A percentile compares a stretch with the other conserved stretches of the same genome.
These are phyloP conservation scores for Craterostigma plantagineum DNA, from an alignment of 257 asterid species.

Conservation along the genomic window DNA sequence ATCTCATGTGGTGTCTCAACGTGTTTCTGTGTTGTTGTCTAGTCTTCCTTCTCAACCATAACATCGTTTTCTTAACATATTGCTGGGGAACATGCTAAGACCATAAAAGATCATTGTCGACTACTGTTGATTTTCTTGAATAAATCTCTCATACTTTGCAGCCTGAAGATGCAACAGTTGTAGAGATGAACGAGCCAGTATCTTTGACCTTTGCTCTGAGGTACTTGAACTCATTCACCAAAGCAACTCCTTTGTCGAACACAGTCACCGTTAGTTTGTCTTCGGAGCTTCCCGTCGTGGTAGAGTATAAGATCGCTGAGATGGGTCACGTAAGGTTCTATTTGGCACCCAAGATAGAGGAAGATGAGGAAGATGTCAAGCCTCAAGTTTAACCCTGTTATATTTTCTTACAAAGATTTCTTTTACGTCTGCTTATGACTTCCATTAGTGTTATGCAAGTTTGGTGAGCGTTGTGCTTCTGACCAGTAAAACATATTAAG, in stretches of 20 bases:
- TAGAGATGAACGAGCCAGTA: constrained; percentile 57
- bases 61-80: too few relatives aligned
- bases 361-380: constrained; percentile 34
- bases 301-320: constrained; percentile 60
- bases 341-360: constrained; percentile 57
- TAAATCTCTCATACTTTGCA: constrained; percentile 10
- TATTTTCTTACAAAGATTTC: too few relatives aligned
- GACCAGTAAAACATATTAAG: too few relatives aligned
- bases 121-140: too few relatives aligned
- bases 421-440: too few relatives aligned
- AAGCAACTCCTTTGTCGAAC: constrained; percentile 36
- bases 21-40: too few relatives aligned
- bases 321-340: constrained; percentile 49
- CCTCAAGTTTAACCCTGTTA: constrained; percentile 2
- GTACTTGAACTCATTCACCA: constrained; percentile 43
- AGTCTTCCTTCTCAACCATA: too few relatives aligned
- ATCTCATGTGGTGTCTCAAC: neutral
- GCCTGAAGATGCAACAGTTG: constrained; percentile 51
- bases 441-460: too few relatives aligned
- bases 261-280: constrained; percentile 46
- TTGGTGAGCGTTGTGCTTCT: too few relatives aligned
- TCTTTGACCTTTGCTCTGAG: constrained; percentile 43
- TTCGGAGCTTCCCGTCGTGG: constrained; percentile 46
- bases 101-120: too few relatives aligned
- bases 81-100: too few relatives aligned